Evolutionary conservation across 176 grass and related monocot genomes (phyloP).

Genomic region (Musa acuminata): DNA sequence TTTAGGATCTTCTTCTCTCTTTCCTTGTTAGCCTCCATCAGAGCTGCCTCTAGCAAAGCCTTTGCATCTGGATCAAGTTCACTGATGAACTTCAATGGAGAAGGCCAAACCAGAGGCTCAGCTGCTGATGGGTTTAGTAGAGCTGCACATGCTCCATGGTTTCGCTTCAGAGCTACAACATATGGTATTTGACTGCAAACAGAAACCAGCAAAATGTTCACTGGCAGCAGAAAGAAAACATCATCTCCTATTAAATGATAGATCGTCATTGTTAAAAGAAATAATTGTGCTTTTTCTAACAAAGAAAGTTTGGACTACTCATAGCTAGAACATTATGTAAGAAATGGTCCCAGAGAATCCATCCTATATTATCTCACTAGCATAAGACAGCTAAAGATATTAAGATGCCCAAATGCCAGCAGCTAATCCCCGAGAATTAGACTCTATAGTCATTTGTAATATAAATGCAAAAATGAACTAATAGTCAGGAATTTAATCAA

Average conservation of each 20-base stretch:
- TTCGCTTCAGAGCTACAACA: constrained; percentile 8
- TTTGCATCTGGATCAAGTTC: constrained; percentile 19
- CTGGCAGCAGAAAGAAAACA: not conserved
- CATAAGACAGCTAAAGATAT: not conserved
- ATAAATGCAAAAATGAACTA: not conserved
- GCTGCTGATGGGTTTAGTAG: constrained; percentile 13
- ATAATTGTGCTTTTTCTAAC: not conserved
- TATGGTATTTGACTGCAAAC: constrained; percentile 12
- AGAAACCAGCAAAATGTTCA: not conserved
- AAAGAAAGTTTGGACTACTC: not conserved
- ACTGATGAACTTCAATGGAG: constrained; percentile 15
- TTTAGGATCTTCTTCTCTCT: constrained; percentile 10
- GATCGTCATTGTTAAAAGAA: not conserved
- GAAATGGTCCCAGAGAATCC: not conserved
- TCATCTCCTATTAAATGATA: not conserved
- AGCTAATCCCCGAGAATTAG: not conserved
- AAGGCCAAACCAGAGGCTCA: constrained; percentile 25
- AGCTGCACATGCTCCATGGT: constrained; percentile 16
- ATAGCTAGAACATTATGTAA: not conserved
- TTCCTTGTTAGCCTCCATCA: constrained; percentile 18
- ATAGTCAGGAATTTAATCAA: no score
- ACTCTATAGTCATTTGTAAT: not conserved
- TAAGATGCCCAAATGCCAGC: not conserved
- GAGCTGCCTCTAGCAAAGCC: constrained; percentile 20
- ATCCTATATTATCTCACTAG: not conserved